These are phyloP conservation scores for Acmispon strigosus DNA, from an alignment of 306 rosid genomes.

Conservation along the genomic window DNA sequence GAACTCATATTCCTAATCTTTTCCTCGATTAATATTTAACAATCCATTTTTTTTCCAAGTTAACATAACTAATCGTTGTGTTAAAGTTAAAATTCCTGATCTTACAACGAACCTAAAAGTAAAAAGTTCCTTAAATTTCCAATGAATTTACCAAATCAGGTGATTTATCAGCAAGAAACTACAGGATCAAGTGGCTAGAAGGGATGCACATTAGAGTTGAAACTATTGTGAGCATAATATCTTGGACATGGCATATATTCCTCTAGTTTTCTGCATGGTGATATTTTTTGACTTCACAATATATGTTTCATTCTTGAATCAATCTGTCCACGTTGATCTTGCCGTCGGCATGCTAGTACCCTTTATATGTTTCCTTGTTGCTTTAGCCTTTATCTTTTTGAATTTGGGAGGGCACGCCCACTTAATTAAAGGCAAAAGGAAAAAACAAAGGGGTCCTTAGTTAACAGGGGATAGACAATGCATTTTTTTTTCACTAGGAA, in stretches of 20 bases:
- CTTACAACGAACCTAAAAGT: no score
- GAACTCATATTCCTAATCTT: no score
- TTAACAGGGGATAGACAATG: conserved; percentile 15
- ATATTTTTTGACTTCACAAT: conserved; percentile 29
- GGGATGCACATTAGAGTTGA: background rate
- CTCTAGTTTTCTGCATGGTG: background rate
- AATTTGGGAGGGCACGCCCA: conserved; percentile 22
- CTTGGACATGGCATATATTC: background rate
- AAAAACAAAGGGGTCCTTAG: background rate
- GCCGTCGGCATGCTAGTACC: conserved; percentile 15
- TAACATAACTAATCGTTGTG: no score
- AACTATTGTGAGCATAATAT: no score
- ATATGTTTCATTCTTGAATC: conserved; percentile 11
- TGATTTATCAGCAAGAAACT: background rate
- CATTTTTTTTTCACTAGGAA: background rate
- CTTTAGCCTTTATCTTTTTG: conserved; percentile 22
- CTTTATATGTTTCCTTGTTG: conserved; percentile 11
- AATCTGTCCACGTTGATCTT: conserved; percentile 21
- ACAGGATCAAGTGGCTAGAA: background rate
- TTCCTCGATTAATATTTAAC: no score
- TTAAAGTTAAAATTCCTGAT: no score
- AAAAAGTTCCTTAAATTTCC: no score
- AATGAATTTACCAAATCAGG: no score
- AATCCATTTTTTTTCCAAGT: no score
- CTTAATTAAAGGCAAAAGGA: conserved; percentile 26